phyloP scores from a whole-genome alignment of 768 basidiomycete species.

The Asterophora parasitica region DNA sequence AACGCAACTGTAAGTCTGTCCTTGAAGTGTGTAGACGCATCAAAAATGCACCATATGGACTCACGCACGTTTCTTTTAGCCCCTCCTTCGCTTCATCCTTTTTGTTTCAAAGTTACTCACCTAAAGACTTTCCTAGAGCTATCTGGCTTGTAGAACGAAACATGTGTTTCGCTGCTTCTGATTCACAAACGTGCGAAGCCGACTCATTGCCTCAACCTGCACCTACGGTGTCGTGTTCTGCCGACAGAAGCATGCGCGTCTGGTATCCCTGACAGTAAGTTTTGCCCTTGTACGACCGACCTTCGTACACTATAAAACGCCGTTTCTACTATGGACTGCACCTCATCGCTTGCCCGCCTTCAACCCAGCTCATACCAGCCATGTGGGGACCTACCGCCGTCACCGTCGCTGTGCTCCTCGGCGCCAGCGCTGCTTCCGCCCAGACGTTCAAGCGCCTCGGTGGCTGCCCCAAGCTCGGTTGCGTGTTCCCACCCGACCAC shows the following conservation, averaged over 20 bases:
- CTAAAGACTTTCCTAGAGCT: no score
- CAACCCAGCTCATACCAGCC: background rate
- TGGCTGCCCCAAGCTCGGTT: constrained; percentile 36
- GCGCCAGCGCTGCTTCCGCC: constrained; percentile 20
- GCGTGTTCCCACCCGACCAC: constrained; percentile 40
- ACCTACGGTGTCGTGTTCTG: background rate
- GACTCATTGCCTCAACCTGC: background rate
- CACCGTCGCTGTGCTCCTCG: constrained; percentile 15
- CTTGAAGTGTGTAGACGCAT: no score
- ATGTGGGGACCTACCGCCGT: constrained; percentile 3
- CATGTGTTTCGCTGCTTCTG: background rate
- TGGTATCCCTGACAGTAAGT: background rate
- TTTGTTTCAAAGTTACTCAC: background rate
- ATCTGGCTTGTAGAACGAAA: background rate
- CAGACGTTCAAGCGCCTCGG: constrained; percentile 39
- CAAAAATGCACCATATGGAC: background rate
- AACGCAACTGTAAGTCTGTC: no score
- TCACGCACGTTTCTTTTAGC: constrained; percentile 2
- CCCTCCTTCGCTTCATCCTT: background rate
- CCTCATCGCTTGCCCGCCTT: background rate
- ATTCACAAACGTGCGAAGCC: constrained; percentile 10
- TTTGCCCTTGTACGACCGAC: background rate
- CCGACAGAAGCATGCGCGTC: background rate
- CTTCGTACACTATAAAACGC: background rate
- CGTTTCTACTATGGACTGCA: no score